Percentiles rank a stretch among this genome's conserved stretches.
These are phyloP conservation scores for Mucor irregularis DNA, from an alignment of 371 early-diverging fungal genomes.

Conservation along the genomic window DNA sequence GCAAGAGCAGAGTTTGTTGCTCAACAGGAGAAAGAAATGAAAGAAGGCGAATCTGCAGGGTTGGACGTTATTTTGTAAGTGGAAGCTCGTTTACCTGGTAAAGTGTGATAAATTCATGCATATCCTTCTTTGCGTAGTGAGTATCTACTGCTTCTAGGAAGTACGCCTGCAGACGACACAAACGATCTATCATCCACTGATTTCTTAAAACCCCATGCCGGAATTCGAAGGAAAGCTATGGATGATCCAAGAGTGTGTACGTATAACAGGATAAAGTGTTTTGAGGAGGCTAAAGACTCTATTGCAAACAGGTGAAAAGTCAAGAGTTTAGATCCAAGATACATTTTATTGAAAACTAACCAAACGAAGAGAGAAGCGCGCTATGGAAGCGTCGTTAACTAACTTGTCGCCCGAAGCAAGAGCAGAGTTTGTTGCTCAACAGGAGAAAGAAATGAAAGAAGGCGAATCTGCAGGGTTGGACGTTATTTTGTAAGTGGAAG, in stretches of 20 bases:
- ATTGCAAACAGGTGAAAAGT: slow-evolving; percentile 24
- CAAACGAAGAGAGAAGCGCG: slow-evolving; percentile 14
- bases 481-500: slow-evolving; percentile 21
- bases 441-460: slow-evolving; percentile 11
- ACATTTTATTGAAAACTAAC: slow-evolving; percentile 4
- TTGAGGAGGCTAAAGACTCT: too few relatives aligned
- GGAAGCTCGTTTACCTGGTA: too few relatives aligned
- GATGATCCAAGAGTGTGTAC: slow-evolving; percentile 16
- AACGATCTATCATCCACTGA: slow-evolving; percentile 27
- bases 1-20: slow-evolving; percentile 30
- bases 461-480: slow-evolving; percentile 8
- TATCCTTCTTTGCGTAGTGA: slow-evolving; percentile 34
- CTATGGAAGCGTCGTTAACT: slow-evolving; percentile 24
- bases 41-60: slow-evolving; percentile 2
- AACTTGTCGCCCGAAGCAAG: slow-evolving; percentile 26
- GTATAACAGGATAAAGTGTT: too few relatives aligned
- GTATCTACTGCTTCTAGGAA: slow-evolving; percentile 31
- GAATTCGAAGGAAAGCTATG: slow-evolving; percentile 27
- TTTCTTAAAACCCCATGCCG: slow-evolving; percentile 24
- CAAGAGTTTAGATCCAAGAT: slow-evolving; percentile 11
- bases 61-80: slow-evolving; percentile 20
- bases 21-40: slow-evolving; percentile 14
- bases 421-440: slow-evolving; percentile 5
- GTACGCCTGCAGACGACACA: slow-evolving; percentile 22
- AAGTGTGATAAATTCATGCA: too few relatives aligned